These are phyloP conservation scores for Mortierella sp. DNA, from an alignment of 371 early-diverging fungal species.

Conservation along the genomic window DNA sequence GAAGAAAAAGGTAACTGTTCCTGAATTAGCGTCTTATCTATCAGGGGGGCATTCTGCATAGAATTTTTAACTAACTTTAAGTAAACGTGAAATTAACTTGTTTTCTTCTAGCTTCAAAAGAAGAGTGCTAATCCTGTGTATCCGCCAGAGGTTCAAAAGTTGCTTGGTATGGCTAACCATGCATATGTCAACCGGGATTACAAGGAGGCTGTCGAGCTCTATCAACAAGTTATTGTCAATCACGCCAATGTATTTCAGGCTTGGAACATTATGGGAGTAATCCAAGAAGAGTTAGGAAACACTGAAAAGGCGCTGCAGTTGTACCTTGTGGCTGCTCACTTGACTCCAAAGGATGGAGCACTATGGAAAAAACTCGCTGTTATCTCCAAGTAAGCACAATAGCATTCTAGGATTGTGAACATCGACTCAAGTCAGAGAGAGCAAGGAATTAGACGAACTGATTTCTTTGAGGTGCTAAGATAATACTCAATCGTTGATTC, in stretches of 20 bases:
- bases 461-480: background rate
- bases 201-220: constrained; percentile 72
- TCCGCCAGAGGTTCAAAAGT: constrained; percentile 65
- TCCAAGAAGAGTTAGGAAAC: constrained; percentile 92
- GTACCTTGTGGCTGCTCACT: constrained; percentile 91
- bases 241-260: constrained; percentile 80
- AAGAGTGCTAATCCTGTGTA: constrained; percentile 43
- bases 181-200: constrained; percentile 79
- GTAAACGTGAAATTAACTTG: background rate
- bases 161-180: constrained; percentile 82
- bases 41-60: background rate
- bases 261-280: constrained; percentile 91
- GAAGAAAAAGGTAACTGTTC: constrained; percentile 28
- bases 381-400: constrained; percentile 71
- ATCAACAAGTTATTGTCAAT: constrained; percentile 82
- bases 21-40: background rate
- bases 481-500: background rate
- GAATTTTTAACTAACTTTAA: background rate
- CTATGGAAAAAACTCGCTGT: constrained; percentile 91
- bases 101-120: constrained; percentile 11
- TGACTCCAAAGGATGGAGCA: constrained; percentile 79
- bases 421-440: background rate
- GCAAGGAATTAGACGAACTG: background rate
- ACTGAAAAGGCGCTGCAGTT: constrained; percentile 80
- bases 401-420: background rate